Evolutionary conservation across 2,329 filamentous ascomycete species (phyloP).

Genomic region (Fusarium musae): DNA sequence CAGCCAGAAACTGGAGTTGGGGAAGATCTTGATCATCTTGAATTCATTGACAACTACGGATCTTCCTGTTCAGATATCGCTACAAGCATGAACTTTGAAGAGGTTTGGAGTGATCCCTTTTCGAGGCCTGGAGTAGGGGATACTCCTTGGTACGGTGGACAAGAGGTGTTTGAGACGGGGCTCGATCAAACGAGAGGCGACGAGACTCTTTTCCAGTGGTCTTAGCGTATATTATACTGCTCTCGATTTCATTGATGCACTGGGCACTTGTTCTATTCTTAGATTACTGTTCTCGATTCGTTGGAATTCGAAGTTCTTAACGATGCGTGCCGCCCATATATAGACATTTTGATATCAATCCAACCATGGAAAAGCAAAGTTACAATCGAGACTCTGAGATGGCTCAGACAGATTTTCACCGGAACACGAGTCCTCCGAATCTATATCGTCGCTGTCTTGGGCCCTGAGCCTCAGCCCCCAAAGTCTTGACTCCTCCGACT

Average conservation of each 20-base stretch:
- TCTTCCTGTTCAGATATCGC: accelerated
- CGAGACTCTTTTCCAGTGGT: accelerated
- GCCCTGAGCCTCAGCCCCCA: neutral
- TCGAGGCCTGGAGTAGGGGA: neutral
- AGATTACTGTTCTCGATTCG: neutral
- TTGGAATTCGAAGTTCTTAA: too few relatives aligned
- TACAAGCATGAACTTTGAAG: accelerated
- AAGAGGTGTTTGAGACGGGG: neutral
- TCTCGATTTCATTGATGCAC: too few relatives aligned
- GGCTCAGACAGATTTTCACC: neutral
- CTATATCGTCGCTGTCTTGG: neutral
- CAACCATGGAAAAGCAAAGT: neutral
- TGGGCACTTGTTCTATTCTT: neutral
- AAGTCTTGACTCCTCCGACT: neutral
- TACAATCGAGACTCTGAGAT: neutral
- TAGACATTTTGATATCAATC: neutral
- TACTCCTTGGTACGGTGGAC: neutral
- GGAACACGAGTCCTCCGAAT: neutral
- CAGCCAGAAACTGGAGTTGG: neutral
- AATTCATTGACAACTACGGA: neutral
- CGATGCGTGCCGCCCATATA: too few relatives aligned
- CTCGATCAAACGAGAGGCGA: neutral
- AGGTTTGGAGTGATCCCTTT: neutral
- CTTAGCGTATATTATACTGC: accelerated
- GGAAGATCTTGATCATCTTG: accelerated